phyloP scores from a whole-genome alignment of 495 filamentous ascomycete species.

The Hyaloscypha bicolor region DNA sequence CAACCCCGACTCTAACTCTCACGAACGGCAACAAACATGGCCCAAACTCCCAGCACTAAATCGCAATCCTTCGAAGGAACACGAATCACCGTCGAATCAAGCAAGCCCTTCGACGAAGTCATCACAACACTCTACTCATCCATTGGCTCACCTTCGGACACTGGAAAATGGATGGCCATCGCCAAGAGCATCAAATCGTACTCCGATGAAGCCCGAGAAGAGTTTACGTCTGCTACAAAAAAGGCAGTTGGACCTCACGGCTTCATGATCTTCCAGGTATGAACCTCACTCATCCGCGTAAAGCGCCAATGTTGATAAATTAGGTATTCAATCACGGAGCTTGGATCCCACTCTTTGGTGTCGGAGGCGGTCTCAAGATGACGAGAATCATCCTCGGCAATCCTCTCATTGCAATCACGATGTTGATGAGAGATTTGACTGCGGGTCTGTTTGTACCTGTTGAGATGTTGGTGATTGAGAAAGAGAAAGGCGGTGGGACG shows the following conservation, averaged over 20 bases:
- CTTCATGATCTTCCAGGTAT: slow-evolving; percentile 28
- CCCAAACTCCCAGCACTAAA: not conserved
- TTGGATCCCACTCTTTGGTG: slow-evolving; percentile 23
- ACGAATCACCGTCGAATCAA: slow-evolving; percentile 10
- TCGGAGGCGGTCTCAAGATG: not conserved
- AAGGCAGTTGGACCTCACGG: slow-evolving; percentile 17
- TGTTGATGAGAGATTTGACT: slow-evolving; percentile 20
- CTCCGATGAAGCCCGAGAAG: not conserved
- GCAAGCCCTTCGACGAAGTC: slow-evolving; percentile 2
- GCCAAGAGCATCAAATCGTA: slow-evolving; percentile 5
- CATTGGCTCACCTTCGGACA: slow-evolving; percentile 9
- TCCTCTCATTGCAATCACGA: slow-evolving; percentile 27
- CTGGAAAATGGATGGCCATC: not conserved
- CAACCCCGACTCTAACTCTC: not conserved
- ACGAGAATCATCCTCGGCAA: slow-evolving; percentile 25
- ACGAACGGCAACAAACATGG: not conserved
- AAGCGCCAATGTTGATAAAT: not conserved
- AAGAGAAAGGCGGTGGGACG: slow-evolving; percentile 9
- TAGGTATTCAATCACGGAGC: slow-evolving; percentile 22
- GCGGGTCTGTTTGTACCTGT: slow-evolving; percentile 25
- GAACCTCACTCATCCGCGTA: not conserved
- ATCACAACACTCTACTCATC: slow-evolving; percentile 11
- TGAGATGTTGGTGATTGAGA: slow-evolving; percentile 26
- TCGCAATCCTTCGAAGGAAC: not conserved
- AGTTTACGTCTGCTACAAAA: slow-evolving; percentile 2